Evolutionary conservation across 2,329 filamentous ascomycete species (phyloP).

Genomic region (Aspergillus quadrilineatus): DNA sequence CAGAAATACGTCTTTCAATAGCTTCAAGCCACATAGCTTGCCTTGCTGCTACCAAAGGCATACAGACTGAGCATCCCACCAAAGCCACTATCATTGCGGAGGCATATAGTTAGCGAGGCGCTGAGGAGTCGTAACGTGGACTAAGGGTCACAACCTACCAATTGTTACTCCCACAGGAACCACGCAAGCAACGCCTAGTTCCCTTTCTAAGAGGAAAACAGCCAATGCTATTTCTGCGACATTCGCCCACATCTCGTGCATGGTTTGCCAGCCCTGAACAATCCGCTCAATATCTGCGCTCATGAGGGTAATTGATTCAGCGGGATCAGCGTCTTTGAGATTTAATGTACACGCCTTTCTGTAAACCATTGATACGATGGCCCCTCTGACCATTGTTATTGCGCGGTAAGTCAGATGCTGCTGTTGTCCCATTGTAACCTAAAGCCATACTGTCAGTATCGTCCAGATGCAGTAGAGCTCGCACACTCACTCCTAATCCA

Average conservation of each 20-base stretch:
- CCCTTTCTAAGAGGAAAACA: conserved; percentile 42
- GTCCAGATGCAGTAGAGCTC: background rate
- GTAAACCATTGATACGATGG: conserved; percentile 52
- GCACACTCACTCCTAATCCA: conserved; percentile 40
- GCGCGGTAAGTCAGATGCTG: conserved; percentile 45
- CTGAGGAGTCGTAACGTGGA: background rate
- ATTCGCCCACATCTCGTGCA: conserved; percentile 50
- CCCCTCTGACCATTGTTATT: conserved; percentile 46
- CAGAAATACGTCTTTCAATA: conserved; percentile 50
- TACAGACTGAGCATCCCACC: conserved; percentile 35
- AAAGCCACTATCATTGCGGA: conserved; percentile 29
- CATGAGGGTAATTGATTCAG: conserved; percentile 46
- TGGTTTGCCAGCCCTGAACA: conserved; percentile 39
- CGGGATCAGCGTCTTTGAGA: conserved; percentile 35
- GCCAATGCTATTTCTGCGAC: conserved; percentile 47
- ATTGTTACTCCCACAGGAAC: conserved; percentile 47
- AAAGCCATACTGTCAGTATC: background rate
- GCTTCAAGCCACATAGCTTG: conserved; percentile 53
- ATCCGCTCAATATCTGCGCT: conserved; percentile 49
- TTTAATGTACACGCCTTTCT: conserved; percentile 40
- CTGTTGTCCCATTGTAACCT: conserved; percentile 43
- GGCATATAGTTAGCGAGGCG: background rate
- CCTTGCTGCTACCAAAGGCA: conserved; percentile 38
- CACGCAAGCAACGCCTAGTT: conserved; percentile 46
- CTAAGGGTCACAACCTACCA: conserved; percentile 26